phyloP scores from a whole-genome alignment of 2,329 filamentous ascomycete genomes.

The Fusarium sp. region DNA sequence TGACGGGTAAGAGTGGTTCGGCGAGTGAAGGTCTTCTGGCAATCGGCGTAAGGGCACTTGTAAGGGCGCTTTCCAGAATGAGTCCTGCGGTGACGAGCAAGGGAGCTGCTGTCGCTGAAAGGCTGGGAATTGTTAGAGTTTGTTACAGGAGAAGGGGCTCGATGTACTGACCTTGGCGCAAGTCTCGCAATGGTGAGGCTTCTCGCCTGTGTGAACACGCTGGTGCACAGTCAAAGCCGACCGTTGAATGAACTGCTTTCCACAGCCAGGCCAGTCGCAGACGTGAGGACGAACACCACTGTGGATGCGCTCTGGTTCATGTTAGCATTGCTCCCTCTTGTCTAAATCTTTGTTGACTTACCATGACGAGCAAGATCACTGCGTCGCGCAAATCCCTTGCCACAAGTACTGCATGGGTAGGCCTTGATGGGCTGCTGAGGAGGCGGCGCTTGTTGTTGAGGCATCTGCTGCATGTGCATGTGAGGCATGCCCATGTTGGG shows the following conservation, averaged over 20 bases:
- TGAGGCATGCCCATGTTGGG: slow-evolving; percentile 58
- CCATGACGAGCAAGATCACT: slow-evolving; percentile 96
- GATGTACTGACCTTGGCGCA: slow-evolving; percentile 84
- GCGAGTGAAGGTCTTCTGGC: slow-evolving; percentile 97
- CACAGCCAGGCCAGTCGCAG: slow-evolving; percentile 88
- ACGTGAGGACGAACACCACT: slow-evolving; percentile 91
- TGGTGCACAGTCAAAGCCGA: slow-evolving; percentile 96
- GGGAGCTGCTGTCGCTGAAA: slow-evolving; percentile 95
- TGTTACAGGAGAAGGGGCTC: too few species aligned
- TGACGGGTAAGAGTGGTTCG: slow-evolving; percentile 95
- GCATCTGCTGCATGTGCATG: slow-evolving; percentile 57
- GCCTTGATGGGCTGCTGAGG: slow-evolving; percentile 68
- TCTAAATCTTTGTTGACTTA: slow-evolving; percentile 62
- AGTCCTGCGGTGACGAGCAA: slow-evolving; percentile 92
- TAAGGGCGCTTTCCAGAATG: slow-evolving; percentile 97
- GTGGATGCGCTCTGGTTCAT: slow-evolving; percentile 88
- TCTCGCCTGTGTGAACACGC: slow-evolving; percentile 96
- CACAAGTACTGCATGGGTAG: slow-evolving; percentile 90
- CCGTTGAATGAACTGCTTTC: slow-evolving; percentile 97
- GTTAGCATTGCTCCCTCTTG: slow-evolving; percentile 43
- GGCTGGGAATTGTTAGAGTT: slow-evolving; percentile 68
- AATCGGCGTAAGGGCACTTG: slow-evolving; percentile 97
- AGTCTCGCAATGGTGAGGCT: slow-evolving; percentile 96
- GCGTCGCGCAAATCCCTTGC: slow-evolving; percentile 90
- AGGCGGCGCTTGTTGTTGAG: slow-evolving; percentile 51